phyloP scores from a whole-genome alignment of 257 asterid species.

The Misopates orontium region DNA sequence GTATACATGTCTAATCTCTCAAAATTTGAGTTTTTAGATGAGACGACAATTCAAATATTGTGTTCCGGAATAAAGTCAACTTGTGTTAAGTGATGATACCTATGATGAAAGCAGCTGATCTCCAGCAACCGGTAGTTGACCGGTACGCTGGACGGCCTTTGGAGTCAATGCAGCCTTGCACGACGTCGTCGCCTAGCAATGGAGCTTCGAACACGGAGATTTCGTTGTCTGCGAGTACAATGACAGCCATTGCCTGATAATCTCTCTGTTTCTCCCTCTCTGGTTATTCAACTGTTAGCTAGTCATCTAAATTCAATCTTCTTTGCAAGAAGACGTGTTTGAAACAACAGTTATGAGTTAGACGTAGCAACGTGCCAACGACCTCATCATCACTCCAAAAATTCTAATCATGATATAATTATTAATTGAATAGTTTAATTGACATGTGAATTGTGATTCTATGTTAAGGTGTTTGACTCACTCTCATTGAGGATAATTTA shows the following conservation, averaged over 20 bases:
- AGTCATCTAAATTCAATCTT: neutral
- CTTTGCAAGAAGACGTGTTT: too few species aligned
- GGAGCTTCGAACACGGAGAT: conserved; percentile 2
- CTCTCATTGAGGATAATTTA: too few species aligned
- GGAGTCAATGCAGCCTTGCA: conserved; percentile 14
- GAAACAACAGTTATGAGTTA: too few species aligned
- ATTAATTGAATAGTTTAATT: too few species aligned
- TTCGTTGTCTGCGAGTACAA: neutral
- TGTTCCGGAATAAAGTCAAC: neutral
- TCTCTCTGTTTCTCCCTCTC: neutral
- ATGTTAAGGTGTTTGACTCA: too few species aligned
- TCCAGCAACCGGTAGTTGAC: conserved; percentile 27
- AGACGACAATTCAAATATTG: too few species aligned
- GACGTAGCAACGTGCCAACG: too few species aligned
- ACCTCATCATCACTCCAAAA: too few species aligned
- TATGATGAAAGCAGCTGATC: conserved; percentile 23
- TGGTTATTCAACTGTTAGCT: neutral
- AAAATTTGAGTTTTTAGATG: too few species aligned
- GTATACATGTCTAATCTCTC: too few species aligned
- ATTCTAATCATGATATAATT: too few species aligned
- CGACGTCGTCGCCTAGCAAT: neutral
- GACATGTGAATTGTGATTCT: too few species aligned
- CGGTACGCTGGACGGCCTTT: conserved; percentile 14
- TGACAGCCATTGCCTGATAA: neutral
- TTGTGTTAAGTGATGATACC: neutral